Evolutionary conservation across 2,329 filamentous ascomycete genomes (phyloP).

Genomic region (Phialemoniopsis sp.): DNA sequence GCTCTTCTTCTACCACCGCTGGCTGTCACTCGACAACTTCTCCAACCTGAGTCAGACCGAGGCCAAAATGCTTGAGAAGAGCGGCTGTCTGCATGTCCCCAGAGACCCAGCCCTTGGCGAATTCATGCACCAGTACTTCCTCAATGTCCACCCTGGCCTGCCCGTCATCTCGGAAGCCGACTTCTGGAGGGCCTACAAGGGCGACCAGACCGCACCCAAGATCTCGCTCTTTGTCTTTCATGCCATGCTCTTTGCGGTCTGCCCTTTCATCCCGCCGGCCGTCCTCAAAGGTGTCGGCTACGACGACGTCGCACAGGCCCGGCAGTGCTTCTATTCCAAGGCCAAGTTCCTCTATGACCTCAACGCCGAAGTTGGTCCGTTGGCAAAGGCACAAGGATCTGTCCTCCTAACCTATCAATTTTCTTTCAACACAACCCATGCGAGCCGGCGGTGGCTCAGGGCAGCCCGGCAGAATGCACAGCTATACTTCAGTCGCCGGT

Average conservation of each 20-base stretch:
- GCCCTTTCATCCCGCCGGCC: constrained; percentile 19
- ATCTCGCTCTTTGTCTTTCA: constrained; percentile 41
- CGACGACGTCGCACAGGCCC: constrained; percentile 6
- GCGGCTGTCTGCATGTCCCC: constrained; percentile 42
- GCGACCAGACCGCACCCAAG: constrained; percentile 11
- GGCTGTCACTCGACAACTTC: constrained; percentile 31
- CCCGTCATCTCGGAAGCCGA: constrained; percentile 40
- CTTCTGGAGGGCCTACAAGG: constrained; percentile 39
- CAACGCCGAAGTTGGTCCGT: constrained; percentile 34
- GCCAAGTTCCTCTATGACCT: constrained; percentile 39
- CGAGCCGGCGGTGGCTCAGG: constrained; percentile 6
- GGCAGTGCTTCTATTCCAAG: constrained; percentile 9
- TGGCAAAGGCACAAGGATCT: constrained; percentile 33
- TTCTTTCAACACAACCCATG: constrained; percentile 10
- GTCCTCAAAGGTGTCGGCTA: constrained; percentile 11
- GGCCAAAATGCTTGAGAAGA: constrained; percentile 38
- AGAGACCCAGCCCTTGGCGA: constrained; percentile 34
- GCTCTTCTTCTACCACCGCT: constrained; percentile 36
- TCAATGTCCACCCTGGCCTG: constrained; percentile 39
- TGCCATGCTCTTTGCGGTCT: constrained; percentile 39
- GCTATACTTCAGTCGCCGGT: too few species aligned
- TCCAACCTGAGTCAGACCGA: constrained; percentile 36
- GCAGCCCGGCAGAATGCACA: too few species aligned
- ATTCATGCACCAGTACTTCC: constrained; percentile 43
- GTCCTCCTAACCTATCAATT: constrained; percentile 39